Evolutionary conservation across 805 yeast genomes (phyloP).

Genomic region (Wickerhamomyces canadensis): DNA sequence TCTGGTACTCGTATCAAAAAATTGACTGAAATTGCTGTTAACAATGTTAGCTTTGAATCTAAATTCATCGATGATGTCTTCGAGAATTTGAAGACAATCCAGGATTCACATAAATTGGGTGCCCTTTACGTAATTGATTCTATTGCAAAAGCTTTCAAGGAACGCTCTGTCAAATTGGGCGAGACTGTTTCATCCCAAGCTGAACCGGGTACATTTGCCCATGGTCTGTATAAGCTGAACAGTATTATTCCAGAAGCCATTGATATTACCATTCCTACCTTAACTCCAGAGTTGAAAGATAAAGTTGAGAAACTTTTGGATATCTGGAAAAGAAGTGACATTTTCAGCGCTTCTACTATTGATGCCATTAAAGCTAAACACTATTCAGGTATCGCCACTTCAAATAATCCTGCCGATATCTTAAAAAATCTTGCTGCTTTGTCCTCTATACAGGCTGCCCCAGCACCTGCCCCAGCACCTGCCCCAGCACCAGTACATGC

Average conservation of each 20-base stretch:
- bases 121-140: slow-evolving; percentile 90
- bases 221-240: slow-evolving; percentile 63
- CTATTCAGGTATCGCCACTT: too few species aligned
- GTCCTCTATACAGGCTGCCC: too few species aligned
- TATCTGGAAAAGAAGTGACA: slow-evolving; percentile 85
- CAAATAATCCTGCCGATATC: too few species aligned
- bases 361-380: slow-evolving; percentile 50
- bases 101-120: slow-evolving; percentile 83
- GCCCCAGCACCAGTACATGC: too few species aligned
- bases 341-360: slow-evolving; percentile 59
- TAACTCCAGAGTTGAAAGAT: slow-evolving; percentile 53
- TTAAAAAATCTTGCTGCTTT: slow-evolving; percentile 44
- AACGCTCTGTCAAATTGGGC: slow-evolving; percentile 56
- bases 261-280: slow-evolving; percentile 54
- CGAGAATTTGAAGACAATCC: slow-evolving; percentile 65
- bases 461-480: too few species aligned
- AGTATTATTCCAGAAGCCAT: slow-evolving; percentile 58
- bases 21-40: slow-evolving; percentile 71
- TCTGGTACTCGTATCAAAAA: slow-evolving; percentile 93
- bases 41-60: slow-evolving; percentile 54
- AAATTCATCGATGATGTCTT: slow-evolving; percentile 53
- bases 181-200: slow-evolving; percentile 44
- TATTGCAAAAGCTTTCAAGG: slow-evolving; percentile 78
- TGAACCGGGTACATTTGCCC: slow-evolving; percentile 66
- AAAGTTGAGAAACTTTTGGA: slow-evolving; percentile 82